Base-by-base conservation (phyloP, 257 asterid genomes). In the Nicotiana tabacum region DNA sequence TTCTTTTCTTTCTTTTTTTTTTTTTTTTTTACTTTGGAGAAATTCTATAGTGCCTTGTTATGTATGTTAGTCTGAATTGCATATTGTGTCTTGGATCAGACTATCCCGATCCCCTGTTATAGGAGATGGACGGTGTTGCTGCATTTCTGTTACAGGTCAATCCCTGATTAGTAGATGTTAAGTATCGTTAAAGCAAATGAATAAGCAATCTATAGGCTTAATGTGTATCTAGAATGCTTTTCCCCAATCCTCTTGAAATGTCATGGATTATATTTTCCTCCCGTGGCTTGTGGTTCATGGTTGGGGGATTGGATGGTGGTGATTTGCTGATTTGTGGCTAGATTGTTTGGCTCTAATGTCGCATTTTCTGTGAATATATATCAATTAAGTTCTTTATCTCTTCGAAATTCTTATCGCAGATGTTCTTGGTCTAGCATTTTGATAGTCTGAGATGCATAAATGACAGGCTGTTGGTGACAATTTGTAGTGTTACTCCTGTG, bases 381-480 rank as follows among this genome's bases (percentile, higher is more conserved):
- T 53, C 58, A 53, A 18, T 13, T 53, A 13, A 53, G 18, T 51
- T 10, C 57, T 51, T 9, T 51, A 12, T 51, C 57, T 51, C 16
- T 13, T 72, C 24, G 9, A 33, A 17, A 72, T 46, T 72, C 79
- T 46, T 72, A 21, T 24, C 51, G 62, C 24, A 48, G 13, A 74
- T 74, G 61, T 74, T 74, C 61, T 46, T 72, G 79, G 79, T 72
- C 27, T 72, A 46, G 61, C 79, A 24, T 72, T 43, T 21, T 72
- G 78, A 72, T 39, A 39, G 58, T 70, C 5, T 70, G 35, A 70
- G 24, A 21, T 46, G 21, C 13, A 5, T 72, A 46, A 46, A 72
- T 24, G 13, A 13, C 21, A 66, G 57, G 57, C 43, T 10, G 24
- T 1, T 16, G 79, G 61, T 46, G 61, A 43, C 35, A 70, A 37